Evolutionary conservation across 805 yeast species (phyloP), one percentile per base, ranked within the genome.

Genomic region (Yarrowia deformans): DNA sequence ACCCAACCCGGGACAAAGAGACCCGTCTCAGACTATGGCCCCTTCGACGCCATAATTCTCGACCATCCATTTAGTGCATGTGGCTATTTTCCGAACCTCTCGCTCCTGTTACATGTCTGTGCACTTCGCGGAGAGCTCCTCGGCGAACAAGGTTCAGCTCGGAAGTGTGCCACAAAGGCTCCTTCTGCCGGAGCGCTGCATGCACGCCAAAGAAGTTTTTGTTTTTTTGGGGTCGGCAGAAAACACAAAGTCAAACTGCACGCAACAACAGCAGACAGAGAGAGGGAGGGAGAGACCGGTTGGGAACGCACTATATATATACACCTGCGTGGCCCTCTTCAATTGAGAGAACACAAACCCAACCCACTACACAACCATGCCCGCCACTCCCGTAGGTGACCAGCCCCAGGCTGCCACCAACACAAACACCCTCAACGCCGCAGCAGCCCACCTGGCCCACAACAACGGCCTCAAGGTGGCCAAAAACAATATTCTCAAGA

Each of bases 331-430:
- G 8, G 48, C 29, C 54, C 32, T 8, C 50, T 34, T 9, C 35
- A 48, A 29, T 29, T 32, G 37, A 49, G 29, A 8, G n/a, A n/a
- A 42, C 60, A 37, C 45, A 23, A 39, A 9, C 18, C 45, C 45
- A 19, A 37, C 56, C 16, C 43, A 19, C 18, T 55, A 63, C 56
- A 49, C 43, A 46, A 48, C 55, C 23, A 63, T 63, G 68, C 68
- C 68, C 32, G 55, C 68, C 37, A 63, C 68, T 40, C 68, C 68
- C 56, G 68, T 63, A n/a, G 68, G 68, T 37, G 66, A 60, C 42
- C 68, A 63, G 45, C 56, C 55, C 48, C 56, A 63, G 56, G 68
- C 48, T 37, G 56, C 56, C 68, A 8, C 46, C 46, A 48, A 35
- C 68, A 29, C 68, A 32, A 48, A 35, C 55, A 63, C 68, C 56